Conservation (phyloP, 495 filamentous ascomycete species). For the Lophium mytilinum region DNA sequence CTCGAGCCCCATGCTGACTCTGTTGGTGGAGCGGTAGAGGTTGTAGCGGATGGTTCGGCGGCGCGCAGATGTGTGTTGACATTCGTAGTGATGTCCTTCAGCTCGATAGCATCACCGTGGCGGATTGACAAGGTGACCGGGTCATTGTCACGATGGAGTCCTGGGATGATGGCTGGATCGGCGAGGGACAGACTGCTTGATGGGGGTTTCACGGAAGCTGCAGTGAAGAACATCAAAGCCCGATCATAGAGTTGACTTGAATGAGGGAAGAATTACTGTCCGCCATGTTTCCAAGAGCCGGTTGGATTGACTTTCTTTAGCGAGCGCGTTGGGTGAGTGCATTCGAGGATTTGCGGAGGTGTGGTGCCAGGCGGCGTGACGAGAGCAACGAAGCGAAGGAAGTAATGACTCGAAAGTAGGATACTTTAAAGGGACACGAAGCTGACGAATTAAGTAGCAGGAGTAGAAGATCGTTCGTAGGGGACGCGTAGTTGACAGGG, state of each 20-base stretch:
- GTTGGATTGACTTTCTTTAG: background rate
- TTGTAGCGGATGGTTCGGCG: background rate
- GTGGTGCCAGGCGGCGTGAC: no score
- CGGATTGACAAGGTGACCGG: constrained; percentile 3
- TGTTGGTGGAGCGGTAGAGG: background rate
- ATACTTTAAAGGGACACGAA: no score
- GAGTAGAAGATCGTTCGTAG: no score
- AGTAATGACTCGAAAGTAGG: no score
- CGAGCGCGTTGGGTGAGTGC: background rate
- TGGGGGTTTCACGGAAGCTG: constrained; percentile 4
- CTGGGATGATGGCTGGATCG: background rate
- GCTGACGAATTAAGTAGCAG: no score
- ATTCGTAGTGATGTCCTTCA: constrained; percentile 5
- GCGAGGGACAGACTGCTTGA: constrained; percentile 1
- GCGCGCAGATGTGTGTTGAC: background rate
- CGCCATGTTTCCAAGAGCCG: background rate
- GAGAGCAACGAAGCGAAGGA: no score
- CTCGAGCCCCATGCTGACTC: constrained; percentile 1
- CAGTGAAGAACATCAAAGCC: constrained; percentile 5
- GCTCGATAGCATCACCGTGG: background rate
- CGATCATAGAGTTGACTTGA: background rate
- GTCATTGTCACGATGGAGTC: constrained; percentile 3
- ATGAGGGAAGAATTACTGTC: background rate
- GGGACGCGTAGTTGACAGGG: background rate
- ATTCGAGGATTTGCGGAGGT: background rate